A percentile compares a stretch with the other conserved stretches of the same genome.
phyloP scores from a whole-genome alignment of 345 rosid genomes.

The Pistacia vera region DNA sequence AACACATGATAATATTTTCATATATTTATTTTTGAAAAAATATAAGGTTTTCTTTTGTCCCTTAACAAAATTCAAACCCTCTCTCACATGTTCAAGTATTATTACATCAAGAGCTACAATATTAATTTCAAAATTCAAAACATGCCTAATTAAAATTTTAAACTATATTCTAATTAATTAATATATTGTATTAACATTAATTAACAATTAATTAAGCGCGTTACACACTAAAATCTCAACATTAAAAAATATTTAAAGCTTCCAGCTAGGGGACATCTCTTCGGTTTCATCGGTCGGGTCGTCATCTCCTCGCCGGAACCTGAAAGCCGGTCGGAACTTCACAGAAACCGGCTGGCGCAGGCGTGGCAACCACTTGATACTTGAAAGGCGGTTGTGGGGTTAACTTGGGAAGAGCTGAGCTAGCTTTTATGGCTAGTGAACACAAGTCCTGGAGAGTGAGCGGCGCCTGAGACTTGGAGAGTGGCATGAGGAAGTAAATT shows the following conservation, averaged over 20 bases:
- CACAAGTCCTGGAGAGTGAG: conserved; percentile 46
- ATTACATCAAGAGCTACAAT: not conserved
- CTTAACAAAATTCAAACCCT: too few relatives aligned
- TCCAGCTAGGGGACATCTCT: not conserved
- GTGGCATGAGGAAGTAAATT: conserved; percentile 51
- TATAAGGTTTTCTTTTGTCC: too few relatives aligned
- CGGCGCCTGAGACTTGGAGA: conserved; percentile 26
- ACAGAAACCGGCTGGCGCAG: not conserved
- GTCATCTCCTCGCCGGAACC: not conserved
- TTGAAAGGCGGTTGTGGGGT: not conserved
- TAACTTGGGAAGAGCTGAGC: conserved; percentile 22
- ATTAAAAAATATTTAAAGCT: not conserved
- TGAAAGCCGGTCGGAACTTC: conserved; percentile 12
- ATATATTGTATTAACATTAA: too few relatives aligned
- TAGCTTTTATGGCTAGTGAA: conserved; percentile 48
- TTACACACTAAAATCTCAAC: not conserved
- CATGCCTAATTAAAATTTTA: not conserved
- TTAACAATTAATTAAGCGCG: too few relatives aligned
- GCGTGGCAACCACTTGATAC: not conserved
- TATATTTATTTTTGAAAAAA: too few relatives aligned
- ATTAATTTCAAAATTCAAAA: too few relatives aligned
- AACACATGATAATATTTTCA: too few relatives aligned
- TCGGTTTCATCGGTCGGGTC: not conserved
- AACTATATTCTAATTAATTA: not conserved
- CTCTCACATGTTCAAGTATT: too few relatives aligned